Evolutionary conservation across 495 filamentous ascomycete species (phyloP), one percentile per base, ranked within the genome.

Genomic region (Neurospora africana): DNA sequence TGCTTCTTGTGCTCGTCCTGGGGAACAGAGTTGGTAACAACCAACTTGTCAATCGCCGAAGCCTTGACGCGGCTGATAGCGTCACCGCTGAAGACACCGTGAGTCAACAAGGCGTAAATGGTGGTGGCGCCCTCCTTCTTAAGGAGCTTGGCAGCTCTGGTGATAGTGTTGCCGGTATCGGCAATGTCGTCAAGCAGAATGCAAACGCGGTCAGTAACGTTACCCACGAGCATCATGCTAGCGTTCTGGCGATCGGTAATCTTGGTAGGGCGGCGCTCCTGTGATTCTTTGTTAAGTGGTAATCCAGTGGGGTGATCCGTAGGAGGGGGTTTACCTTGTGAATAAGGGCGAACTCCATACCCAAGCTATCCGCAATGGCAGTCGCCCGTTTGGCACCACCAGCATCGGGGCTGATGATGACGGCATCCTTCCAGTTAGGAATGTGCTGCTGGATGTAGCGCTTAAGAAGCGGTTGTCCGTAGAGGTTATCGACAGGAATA

Each of bases 301-400:
- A 68, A 43, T 61, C 44, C 47, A 68, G 69, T 43, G 65, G 27
- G 70, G 36, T 38, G 67, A 65, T 72, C 47, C 58, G 40, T 74
- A 75, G 70, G 75, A 78, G 76, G 82, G 74, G 74, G 76, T 76
- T 85, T 85, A 97, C 95, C 90, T 98, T 99, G 85, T 99, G 95
- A 76, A 99, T 99, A 72, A 99, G 86, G 35, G 96, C 95, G 81
- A 99, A 99, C 61, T 92, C 91, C 84, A 97, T 91, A 74, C 92
- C 93, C 75, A 99, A 88, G 67, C 89, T 88, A 79, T 99, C 95
- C 13, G 96, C 96, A 81, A 99, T 97, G 38, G 94, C 92, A 11
- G 96, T 98, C 9, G 96, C 95, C 68, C 95, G 86, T 85, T 99
- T 99, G n/a, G 95, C 96, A 70, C 95, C 95, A 72, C 95, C 95